phyloP scores from a whole-genome alignment of 768 basidiomycete genomes.

The Serendipita vermifera region DNA sequence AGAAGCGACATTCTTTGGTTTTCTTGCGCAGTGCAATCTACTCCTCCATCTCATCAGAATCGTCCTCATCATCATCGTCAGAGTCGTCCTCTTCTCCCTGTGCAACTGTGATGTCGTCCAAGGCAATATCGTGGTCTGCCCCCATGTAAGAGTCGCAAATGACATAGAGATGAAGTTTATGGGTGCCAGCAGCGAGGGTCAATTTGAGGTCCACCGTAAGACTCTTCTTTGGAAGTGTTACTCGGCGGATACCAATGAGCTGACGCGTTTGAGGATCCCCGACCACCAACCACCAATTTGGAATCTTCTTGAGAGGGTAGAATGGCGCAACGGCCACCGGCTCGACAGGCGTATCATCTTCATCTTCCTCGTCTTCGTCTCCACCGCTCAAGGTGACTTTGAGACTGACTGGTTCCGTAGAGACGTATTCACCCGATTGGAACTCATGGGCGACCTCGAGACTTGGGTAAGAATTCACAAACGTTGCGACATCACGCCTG shows the following conservation, averaged over 20 bases:
- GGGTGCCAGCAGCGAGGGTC: slow-evolving; percentile 69
- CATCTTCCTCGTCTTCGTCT: slow-evolving; percentile 55
- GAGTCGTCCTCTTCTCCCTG: slow-evolving; percentile 84
- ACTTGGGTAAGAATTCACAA: slow-evolving; percentile 96
- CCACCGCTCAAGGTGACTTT: slow-evolving; percentile 72
- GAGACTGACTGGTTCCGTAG: slow-evolving; percentile 64
- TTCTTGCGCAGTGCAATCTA: background rate
- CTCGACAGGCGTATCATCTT: slow-evolving; percentile 40
- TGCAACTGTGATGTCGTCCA: slow-evolving; percentile 74
- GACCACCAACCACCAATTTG: slow-evolving; percentile 96
- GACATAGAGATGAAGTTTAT: slow-evolving; percentile 72
- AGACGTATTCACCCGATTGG: slow-evolving; percentile 75
- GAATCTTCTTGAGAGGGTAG: slow-evolving; percentile 81
- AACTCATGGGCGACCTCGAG: slow-evolving; percentile 81
- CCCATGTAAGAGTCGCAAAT: slow-evolving; percentile 89
- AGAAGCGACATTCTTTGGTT: too few relatives aligned
- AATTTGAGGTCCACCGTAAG: slow-evolving; percentile 84
- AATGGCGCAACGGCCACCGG: slow-evolving; percentile 85
- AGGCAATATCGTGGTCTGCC: slow-evolving; percentile 79
- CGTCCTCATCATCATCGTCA: slow-evolving; percentile 42
- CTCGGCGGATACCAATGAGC: slow-evolving; percentile 75
- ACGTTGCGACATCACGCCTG: slow-evolving; percentile 88
- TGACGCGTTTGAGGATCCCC: slow-evolving; percentile 73
- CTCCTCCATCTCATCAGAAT: slow-evolving; percentile 11
- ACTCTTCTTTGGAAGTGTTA: slow-evolving; percentile 55